phyloP scores from a whole-genome alignment of 2,329 filamentous ascomycete species.

The Aspergillus ibericus region DNA sequence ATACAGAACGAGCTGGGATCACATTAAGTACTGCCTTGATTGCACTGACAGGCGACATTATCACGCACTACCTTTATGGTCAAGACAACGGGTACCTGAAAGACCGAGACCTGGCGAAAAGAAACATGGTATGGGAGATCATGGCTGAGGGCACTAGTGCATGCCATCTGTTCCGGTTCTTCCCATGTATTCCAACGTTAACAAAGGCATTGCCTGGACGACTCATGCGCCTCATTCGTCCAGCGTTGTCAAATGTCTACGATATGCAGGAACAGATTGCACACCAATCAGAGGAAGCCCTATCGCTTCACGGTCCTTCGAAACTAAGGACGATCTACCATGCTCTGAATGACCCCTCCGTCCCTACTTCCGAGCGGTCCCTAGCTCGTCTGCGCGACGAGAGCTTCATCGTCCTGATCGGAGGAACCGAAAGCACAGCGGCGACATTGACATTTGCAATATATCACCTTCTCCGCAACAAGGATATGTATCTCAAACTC shows the following conservation, averaged over 20 bases:
- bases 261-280: neutral
- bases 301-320: neutral
- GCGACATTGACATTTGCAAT: conserved; percentile 27
- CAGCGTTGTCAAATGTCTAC: neutral
- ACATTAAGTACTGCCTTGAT: neutral
- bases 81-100: neutral
- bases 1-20: neutral
- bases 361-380: conserved; percentile 5
- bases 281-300: neutral
- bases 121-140: neutral
- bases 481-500: conserved; percentile 19
- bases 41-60: conserved; percentile 9
- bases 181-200: neutral
- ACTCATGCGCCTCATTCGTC: neutral
- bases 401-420: conserved; percentile 38
- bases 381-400: conserved; percentile 29
- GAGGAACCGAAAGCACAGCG: conserved; percentile 43
- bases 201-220: neutral
- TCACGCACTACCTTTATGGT: conserved; percentile 7
- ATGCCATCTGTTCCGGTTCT: conserved; percentile 1
- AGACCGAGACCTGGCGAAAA: neutral
- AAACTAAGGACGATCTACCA: neutral
- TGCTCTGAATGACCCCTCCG: neutral
- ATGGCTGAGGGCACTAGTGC: neutral
- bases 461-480: conserved; percentile 28